Evolutionary conservation across 116 monocot species (phyloP), one percentile per base, ranked within the genome.

Genomic region (Phalaenopsis hybrid): DNA sequence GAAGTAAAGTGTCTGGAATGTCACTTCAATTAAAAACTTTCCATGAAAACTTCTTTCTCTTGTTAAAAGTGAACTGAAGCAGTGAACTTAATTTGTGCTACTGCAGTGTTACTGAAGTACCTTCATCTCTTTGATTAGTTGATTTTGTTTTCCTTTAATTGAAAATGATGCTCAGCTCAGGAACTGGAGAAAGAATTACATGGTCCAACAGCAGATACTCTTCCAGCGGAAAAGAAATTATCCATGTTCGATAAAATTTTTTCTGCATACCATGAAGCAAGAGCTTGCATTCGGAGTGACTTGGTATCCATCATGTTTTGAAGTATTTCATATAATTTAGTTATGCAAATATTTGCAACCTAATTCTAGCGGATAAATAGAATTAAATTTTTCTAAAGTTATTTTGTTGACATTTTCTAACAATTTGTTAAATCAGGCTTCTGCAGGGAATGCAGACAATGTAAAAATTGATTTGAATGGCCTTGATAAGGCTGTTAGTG

Each of bases 381-480:
- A 11, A 44, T 45, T n/a, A 5, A 16, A 73, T 33, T 41, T 43
- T 2, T 43, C 73, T 73, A 17, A 44, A 75, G 11, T 46, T 46
- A 6, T 21, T 75, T 44, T 75, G 44, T 75, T 50, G 49, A 31
- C 9, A 48, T 57, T 81, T 83, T 16, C 69, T 91, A 81, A 85
- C 78, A 44, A 23, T 68, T 34, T 87, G 50, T 83, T 74, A 85
- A 79, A 88, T 79, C 78, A 99, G 99, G 88, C 85, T 81, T 78
- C 89, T 86, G 95, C 95, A 79, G 91, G 94, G 49, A 99, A 88
- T 86, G 85, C 89, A 45, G 99, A 99, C 80, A 87, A 89, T 84
- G 89, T 95, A 78, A 99, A 91, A 89, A 95, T 95, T 92, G 94
- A 95, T 28, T 81, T 99, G 80, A 99, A 92, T 91, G 99, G 99